Evolutionary conservation across 352 stramenopile genomes (phyloP), one percentile per base, ranked within the genome.

Genomic region (Phytophthora sp.): DNA sequence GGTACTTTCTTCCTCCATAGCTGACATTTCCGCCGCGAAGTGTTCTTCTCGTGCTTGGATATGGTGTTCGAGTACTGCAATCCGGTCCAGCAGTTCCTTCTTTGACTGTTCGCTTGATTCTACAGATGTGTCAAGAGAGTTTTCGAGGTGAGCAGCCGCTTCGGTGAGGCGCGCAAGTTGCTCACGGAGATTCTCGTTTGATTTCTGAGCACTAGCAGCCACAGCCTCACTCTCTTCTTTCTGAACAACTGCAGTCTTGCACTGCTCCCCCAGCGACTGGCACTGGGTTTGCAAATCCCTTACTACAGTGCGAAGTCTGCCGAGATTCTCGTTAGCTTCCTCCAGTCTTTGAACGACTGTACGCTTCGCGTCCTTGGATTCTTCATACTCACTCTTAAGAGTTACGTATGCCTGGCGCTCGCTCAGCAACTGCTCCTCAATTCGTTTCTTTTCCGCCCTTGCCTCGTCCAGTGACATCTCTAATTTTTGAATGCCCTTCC

Each of bases 401-500:
- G 65, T 57, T 12, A 87, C 81, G 38, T 89, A 89, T 7, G 59
- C 69, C 44, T 88, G 70, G 0, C 81, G 77, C 30, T 89, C 81
- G 18, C 44, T 78, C 21, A 79, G 44, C 8, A 89, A 35, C 29
- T 90, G 75, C 45, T 81, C 74, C 41, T 91, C 84, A 33, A 85
- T 18, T 1, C 65, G 63, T 52, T 86, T 88, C 42, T 77, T 84
- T 4, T 90, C 74, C 9, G 45, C 70, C 39, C 72, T 80, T 16
- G 82, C 62, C 9, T 82, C 63, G 1, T 91, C 75, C 0, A 89
- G 56, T 4, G 73, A 74, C 0, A 69, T 24, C 35, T 91, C 84
- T 15, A 93, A 65, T 53, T 90, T 93, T 18, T 88, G 82, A 50
- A 91, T 91, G 0, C 82, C 82, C 45, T 84, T 89, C 11, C 84